Evolutionary conservation across 805 yeast genomes (phyloP).

Genomic region (Nakazawaea ambrosiae): DNA sequence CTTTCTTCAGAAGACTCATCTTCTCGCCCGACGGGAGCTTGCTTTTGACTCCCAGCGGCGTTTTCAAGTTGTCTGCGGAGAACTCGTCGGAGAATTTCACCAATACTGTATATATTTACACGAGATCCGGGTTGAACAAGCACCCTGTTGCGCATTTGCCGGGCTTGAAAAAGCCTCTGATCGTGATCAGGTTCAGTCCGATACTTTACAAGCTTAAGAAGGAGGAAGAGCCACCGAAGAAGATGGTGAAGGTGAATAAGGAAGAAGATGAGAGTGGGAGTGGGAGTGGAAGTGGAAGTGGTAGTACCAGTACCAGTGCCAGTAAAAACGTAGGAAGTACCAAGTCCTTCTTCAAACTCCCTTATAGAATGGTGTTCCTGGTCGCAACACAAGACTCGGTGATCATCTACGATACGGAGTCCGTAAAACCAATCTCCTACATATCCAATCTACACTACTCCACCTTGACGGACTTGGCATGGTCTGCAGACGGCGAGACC

Average conservation of each 20-base stretch:
- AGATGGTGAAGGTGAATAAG: constrained; percentile 4
- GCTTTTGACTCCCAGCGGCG: constrained; percentile 73
- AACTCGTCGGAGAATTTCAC: constrained; percentile 28
- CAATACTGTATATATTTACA: constrained; percentile 76
- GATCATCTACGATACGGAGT: constrained; percentile 73
- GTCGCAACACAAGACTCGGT: constrained; percentile 89
- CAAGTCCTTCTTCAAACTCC: constrained; percentile 42
- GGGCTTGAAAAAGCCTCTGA: constrained; percentile 75
- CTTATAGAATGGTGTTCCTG: constrained; percentile 82
- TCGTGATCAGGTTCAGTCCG: constrained; percentile 77
- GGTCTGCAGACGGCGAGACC: constrained; percentile 73
- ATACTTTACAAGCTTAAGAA: constrained; percentile 38
- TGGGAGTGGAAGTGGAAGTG: too few relatives aligned
- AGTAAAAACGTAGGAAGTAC: neutral
- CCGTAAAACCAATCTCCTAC: constrained; percentile 58
- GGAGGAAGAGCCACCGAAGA: constrained; percentile 5
- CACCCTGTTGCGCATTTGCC: constrained; percentile 78
- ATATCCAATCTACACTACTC: constrained; percentile 82
- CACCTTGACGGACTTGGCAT: constrained; percentile 77
- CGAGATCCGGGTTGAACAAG: constrained; percentile 58
- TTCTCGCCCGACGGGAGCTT: constrained; percentile 90
- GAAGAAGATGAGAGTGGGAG: neutral
- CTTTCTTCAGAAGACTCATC: constrained; percentile 80
- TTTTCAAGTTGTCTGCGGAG: constrained; percentile 29
- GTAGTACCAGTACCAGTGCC: constrained; percentile 4